phyloP scores from a whole-genome alignment of 495 filamentous ascomycete species.

The Penicillium salamii region DNA sequence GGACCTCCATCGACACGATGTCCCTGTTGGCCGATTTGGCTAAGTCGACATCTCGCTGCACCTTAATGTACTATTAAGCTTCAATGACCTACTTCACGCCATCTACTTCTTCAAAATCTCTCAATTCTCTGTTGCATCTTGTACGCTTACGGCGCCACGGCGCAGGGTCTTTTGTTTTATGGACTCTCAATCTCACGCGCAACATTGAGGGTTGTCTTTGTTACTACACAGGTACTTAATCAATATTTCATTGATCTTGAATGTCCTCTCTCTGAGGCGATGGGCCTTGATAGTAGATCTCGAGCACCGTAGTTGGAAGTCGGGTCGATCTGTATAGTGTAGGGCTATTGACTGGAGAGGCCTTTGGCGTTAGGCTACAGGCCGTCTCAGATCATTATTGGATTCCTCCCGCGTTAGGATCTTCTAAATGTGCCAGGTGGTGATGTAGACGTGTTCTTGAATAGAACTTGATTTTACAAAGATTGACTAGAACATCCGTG shows the following conservation, averaged over 20 bases:
- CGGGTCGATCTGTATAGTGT: too few species aligned
- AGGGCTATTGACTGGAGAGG: too few species aligned
- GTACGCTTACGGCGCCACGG: slow-evolving; percentile 2
- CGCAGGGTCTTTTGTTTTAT: background rate
- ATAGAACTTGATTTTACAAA: too few species aligned
- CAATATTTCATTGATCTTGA: background rate
- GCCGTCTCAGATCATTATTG: too few species aligned
- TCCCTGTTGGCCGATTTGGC: slow-evolving; percentile 41
- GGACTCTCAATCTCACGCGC: background rate
- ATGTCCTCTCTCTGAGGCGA: background rate
- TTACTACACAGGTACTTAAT: background rate
- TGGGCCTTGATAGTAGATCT: too few species aligned
- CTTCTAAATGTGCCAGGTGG: too few species aligned
- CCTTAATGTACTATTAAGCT: slow-evolving; percentile 6
- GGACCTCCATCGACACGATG: slow-evolving; percentile 64
- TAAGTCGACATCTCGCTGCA: slow-evolving; percentile 9
- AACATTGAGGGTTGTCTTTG: background rate
- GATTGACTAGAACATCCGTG: too few species aligned
- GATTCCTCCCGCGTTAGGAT: too few species aligned
- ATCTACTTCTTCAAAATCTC: background rate
- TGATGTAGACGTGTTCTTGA: too few species aligned
- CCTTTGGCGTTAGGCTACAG: too few species aligned
- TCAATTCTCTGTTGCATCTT: slow-evolving; percentile 1
- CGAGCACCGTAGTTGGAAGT: too few species aligned
- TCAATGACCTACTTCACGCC: slow-evolving; percentile 10